Base-by-base conservation (phyloP, 208 protist species). In the Trypanosoma vivax region DNA sequence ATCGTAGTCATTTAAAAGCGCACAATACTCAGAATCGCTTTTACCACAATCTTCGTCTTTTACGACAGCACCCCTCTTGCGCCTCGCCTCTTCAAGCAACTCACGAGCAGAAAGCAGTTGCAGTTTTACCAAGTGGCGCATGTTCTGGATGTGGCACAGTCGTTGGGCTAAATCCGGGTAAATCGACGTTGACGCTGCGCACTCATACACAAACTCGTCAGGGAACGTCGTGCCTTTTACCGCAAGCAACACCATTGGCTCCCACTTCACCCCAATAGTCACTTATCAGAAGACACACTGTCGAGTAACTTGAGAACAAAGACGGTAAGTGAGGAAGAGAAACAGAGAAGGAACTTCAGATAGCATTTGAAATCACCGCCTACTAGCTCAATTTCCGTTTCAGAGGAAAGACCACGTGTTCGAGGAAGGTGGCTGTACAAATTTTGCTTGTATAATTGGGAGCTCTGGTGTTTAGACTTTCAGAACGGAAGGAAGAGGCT, bases 221-320 rank as follows among this genome's bases (percentile, higher is more conserved):
- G 81, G 73, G 53, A 79, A 93, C 33, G 63, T 73, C 7, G 85
- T 88, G 1, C 85, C 85, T 54, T 93, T 93, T 34, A 93, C 85
- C 0, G 75, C 50, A 1, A 93, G 55, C 2, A 83, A 34, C 7
- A 93, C 85, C 85, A 93, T 93, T 2, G 13, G 6, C 31, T 14
- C 38, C 23, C 16, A 3, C 35, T 16, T n/a, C 41, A 21, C n/a
- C 30, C 29, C 29, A 46, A 30, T 10, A 27, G 24, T 10, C 40
- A 30, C 16, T 23, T 10, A 58, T 2, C 31, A 0, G 39, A 5
- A 39, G 39, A 47, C 37, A 48, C 5, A 58, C 28, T 51, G 38
- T 43, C 3, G 24, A 60, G 24, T 24, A 14, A 31, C n/a, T n/a
- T n/a, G n/a, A n/a, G n/a, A n/a, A n/a, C n/a, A n/a, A n/a, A n/a